phyloP scores from a whole-genome alignment of 2,329 filamentous ascomycete species.

The Neocucurbitaria cava region DNA sequence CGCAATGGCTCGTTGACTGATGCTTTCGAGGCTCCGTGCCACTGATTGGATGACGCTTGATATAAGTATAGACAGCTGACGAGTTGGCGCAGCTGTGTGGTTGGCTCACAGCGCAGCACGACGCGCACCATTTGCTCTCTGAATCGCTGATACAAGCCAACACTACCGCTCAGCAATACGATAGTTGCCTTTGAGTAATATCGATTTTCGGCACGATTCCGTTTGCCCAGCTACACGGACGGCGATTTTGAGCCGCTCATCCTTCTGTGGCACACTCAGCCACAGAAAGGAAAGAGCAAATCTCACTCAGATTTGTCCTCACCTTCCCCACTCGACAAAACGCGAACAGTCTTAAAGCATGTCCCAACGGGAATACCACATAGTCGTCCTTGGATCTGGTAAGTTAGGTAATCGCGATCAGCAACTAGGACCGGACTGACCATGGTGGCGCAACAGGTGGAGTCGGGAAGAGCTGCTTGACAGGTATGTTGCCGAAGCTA shows the following conservation, averaged over 20 bases:
- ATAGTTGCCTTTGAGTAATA: constrained; percentile 22
- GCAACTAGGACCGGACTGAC: constrained; percentile 31
- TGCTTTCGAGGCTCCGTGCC: constrained; percentile 10
- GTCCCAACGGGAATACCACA: constrained; percentile 53
- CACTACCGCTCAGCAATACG: constrained; percentile 27
- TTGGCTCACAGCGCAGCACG: constrained; percentile 31
- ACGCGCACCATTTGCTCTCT: constrained; percentile 28
- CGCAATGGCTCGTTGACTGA: constrained; percentile 24
- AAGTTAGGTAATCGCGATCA: constrained; percentile 27
- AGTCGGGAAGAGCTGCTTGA: constrained; percentile 91
- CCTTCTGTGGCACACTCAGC: constrained; percentile 40
- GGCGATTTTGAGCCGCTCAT: constrained; percentile 37
- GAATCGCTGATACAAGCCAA: constrained; percentile 24
- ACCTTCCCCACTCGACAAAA: constrained; percentile 12
- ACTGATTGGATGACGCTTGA: constrained; percentile 30
- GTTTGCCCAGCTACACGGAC: constrained; percentile 31
- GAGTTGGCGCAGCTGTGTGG: constrained; percentile 34
- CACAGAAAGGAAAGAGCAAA: constrained; percentile 29
- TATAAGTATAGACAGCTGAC: constrained; percentile 35
- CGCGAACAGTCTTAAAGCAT: constrained; percentile 30
- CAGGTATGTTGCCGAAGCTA: constrained; percentile 64
- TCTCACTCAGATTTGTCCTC: constrained; percentile 16
- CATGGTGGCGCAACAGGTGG: constrained; percentile 65
- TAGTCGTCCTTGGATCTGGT: constrained; percentile 53
- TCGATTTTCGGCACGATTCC: constrained; percentile 25